Conservation (phyloP, 116 monocot genomes). For the Cymodocea nodosa region DNA sequence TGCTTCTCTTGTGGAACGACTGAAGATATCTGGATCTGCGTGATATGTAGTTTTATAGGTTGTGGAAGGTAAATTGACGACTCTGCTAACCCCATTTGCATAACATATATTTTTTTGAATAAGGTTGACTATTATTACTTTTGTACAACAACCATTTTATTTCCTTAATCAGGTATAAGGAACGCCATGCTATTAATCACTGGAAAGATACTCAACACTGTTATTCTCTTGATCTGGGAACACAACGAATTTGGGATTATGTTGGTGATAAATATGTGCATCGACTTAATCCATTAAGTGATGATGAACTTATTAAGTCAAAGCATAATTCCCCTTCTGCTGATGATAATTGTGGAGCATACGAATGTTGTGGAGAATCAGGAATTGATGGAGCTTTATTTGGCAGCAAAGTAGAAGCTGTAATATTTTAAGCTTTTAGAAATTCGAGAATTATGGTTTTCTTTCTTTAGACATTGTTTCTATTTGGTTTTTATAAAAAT, state of each 20-base stretch:
- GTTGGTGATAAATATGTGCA: constrained; percentile 93
- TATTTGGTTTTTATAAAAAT: neutral
- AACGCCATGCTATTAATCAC: constrained; percentile 87
- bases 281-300: constrained; percentile 82
- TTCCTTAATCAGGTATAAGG: constrained; percentile 52
- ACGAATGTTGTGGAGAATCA: constrained; percentile 38
- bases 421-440: constrained; percentile 16
- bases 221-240: constrained; percentile 82
- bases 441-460: neutral
- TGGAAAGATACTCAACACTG: constrained; percentile 92
- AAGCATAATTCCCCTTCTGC: constrained; percentile 23
- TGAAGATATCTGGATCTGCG: constrained; percentile 86
- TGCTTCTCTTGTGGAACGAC: constrained; percentile 73
- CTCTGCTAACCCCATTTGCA: neutral
- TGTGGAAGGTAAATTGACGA: constrained; percentile 69
- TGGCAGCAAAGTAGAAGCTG: constrained; percentile 72
- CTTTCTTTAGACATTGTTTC: too few relatives aligned
- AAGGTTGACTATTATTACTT: neutral
- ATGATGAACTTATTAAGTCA: constrained; percentile 37
- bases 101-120: neutral
- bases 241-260: constrained; percentile 90
- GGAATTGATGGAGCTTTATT: constrained; percentile 48
- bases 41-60: constrained; percentile 97
- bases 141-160: neutral
- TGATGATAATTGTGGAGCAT: constrained; percentile 35